These are phyloP conservation scores for Rhodamnia rubescens DNA, from an alignment of 345 rosid genomes.

Conservation along the genomic window DNA sequence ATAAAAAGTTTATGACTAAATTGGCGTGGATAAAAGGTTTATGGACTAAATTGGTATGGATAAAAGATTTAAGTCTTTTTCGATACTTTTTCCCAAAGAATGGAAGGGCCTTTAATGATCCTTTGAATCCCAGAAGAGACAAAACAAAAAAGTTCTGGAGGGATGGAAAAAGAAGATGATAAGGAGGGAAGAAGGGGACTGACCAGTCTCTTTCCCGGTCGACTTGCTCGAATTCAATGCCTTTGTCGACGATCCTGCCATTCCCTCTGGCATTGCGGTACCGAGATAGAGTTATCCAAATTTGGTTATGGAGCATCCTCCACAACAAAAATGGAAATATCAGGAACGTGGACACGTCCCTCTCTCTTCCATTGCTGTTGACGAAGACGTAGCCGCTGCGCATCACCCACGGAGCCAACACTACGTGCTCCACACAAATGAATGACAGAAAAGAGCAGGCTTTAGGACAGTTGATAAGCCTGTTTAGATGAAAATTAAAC, in stretches of 20 bases:
- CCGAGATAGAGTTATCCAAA: conserved; percentile 61
- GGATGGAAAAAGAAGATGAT: background rate
- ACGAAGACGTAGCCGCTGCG: conserved; percentile 18
- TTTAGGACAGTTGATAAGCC: background rate
- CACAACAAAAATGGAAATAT: conserved; percentile 28
- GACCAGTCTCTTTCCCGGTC: conserved; percentile 57
- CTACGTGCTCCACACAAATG: conserved; percentile 21
- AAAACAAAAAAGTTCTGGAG: background rate
- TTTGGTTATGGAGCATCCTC: conserved; percentile 58
- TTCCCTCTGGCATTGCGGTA: conserved; percentile 48
- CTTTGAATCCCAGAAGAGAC: background rate
- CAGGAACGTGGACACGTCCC: conserved; percentile 20
- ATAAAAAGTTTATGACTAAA: too few species aligned
- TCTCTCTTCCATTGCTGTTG: conserved; percentile 14
- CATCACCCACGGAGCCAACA: conserved; percentile 35
- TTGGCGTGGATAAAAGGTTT: too few species aligned
- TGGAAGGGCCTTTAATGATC: background rate
- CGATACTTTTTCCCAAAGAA: too few species aligned
- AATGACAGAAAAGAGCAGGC: background rate
- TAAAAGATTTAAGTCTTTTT: too few species aligned
- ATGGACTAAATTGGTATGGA: too few species aligned
- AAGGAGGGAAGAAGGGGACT: background rate
- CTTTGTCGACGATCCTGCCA: conserved; percentile 47
- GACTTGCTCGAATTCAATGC: conserved; percentile 71
- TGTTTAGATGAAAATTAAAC: background rate